Base-by-base conservation (phyloP, 2,329 filamentous ascomycete genomes). In the Fusarium tjaetaba region DNA sequence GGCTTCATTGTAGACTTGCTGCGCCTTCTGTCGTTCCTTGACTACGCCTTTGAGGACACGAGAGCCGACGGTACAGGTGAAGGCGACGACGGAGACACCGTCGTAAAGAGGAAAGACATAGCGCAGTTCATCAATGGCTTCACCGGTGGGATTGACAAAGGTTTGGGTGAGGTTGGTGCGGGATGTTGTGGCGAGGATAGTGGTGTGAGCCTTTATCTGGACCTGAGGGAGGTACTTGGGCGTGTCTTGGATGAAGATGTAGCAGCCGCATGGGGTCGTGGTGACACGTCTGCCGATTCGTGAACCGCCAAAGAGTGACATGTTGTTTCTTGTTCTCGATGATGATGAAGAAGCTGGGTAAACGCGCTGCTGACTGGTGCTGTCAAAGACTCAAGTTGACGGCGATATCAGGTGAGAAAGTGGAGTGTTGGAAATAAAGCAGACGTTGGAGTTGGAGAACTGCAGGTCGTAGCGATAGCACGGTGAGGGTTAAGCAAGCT, bases 51-150 rank as follows among this genome's bases (percentile, higher is more conserved):
- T 84, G 73, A 93, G 88, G 22, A 88, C 84, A 26, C 89, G 88
- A 38, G 86, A 82, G 39, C 87, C 90, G 52, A 94, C 85, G 20
- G 84, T 88, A 81, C 91, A 94, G 9, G 85, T 87, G 72, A 94
- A 95, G 7, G 84, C 86, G 13, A 92, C 90, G 2, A 95, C 89
- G 11, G 89, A 91, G 22, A 93, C 90, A 15, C 92, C 92, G 77
- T 94, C 91, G 71, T 92, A 93, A 0, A 95, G 84, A 0, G 93
- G 93, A 70, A 95, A 94, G 0, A 87, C 86, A 78, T 95, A 95
- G 20, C 85, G 84, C 22, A 90, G 86, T 77, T 93, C 81, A 15
- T 80, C 71, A 20, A 82, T 71, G 2, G 70, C 10, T 1, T 49
- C 38, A 1, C 70, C 46, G 4, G 85, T 84, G 1, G 89, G 86